Conservation (phyloP, 495 filamentous ascomycete species). For the Daldinia caldariorum region DNA sequence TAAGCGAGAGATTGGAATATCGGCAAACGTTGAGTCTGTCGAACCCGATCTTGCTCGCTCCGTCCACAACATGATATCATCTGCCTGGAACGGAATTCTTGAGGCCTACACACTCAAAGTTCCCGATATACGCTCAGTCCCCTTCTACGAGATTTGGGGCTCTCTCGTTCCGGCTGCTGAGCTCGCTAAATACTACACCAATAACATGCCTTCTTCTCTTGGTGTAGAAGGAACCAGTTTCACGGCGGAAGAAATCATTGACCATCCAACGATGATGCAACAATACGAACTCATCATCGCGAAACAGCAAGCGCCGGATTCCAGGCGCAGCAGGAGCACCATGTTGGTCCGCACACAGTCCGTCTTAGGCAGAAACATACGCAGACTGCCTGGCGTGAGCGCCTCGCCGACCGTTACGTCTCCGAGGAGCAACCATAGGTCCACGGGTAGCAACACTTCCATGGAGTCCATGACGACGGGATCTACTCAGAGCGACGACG, state of each 20-base stretch:
- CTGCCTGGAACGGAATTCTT: slow-evolving; percentile 54
- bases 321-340: slow-evolving; percentile 31
- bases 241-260: slow-evolving; percentile 59
- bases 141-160: slow-evolving; percentile 62
- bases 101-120: slow-evolving; percentile 54
- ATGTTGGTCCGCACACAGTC: slow-evolving; percentile 26
- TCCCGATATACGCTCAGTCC: slow-evolving; percentile 57
- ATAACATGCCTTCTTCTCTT: slow-evolving; percentile 46
- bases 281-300: slow-evolving; percentile 59
- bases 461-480: slow-evolving; percentile 51
- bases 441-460: slow-evolving; percentile 41
- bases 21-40: slow-evolving; percentile 31
- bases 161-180: slow-evolving; percentile 58
- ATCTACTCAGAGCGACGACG: slow-evolving; percentile 47
- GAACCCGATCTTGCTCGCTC: slow-evolving; percentile 42
- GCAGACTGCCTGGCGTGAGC: slow-evolving; percentile 44
- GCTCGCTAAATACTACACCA: slow-evolving; percentile 55
- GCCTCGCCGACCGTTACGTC: slow-evolving; percentile 6
- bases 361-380: slow-evolving; percentile 31
- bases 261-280: slow-evolving; percentile 58
- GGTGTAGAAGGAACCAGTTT: slow-evolving; percentile 39
- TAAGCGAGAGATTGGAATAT: slow-evolving; percentile 31
- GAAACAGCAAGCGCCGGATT: slow-evolving; percentile 47
- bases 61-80: slow-evolving; percentile 51
- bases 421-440: slow-evolving; percentile 19